These are phyloP conservation scores for Phytophthora ohioensis DNA, from an alignment of 352 stramenopile genomes.

Conservation along the genomic window DNA sequence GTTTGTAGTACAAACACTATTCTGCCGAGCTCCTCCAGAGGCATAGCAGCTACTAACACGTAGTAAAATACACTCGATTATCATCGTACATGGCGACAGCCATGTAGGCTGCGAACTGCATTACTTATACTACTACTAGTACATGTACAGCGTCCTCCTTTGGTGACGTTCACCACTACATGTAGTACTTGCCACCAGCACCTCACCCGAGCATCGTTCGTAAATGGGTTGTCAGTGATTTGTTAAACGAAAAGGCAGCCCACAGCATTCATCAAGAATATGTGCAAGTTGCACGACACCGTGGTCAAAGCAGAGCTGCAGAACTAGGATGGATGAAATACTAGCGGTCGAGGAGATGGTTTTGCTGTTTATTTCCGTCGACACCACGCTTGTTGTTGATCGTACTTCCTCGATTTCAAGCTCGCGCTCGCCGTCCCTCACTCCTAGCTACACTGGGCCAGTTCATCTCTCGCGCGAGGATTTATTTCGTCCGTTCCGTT, in stretches of 20 bases:
- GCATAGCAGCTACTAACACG: slow-evolving; percentile 12
- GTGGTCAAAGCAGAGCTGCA: not conserved
- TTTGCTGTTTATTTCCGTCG: slow-evolving; percentile 51
- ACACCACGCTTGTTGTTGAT: slow-evolving; percentile 39
- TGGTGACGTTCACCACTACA: not conserved
- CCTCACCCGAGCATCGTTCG: too few species aligned
- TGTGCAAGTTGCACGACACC: too few species aligned
- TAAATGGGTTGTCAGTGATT: not conserved
- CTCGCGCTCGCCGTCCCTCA: slow-evolving; percentile 23
- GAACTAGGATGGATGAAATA: slow-evolving; percentile 5
- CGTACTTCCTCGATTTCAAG: slow-evolving; percentile 38
- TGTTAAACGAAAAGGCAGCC: not conserved
- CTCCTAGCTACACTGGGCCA: slow-evolving; percentile 37
- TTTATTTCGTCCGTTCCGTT: slow-evolving; percentile 36
- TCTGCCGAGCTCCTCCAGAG: slow-evolving; percentile 19
- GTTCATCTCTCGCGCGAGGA: slow-evolving; percentile 21
- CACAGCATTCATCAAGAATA: not conserved
- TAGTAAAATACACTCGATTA: slow-evolving; percentile 31
- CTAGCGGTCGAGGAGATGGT: slow-evolving; percentile 33
- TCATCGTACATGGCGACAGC: not conserved
- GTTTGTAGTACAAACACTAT: slow-evolving; percentile 21
- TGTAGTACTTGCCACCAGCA: too few species aligned
- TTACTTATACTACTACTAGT: too few species aligned
- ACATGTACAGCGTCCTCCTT: not conserved
- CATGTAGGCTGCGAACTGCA: too few species aligned